Percentiles rank a stretch among this genome's conserved stretches.
These are phyloP conservation scores for Agaricus blazei DNA, from an alignment of 768 basidiomycete species.

Conservation along the genomic window DNA sequence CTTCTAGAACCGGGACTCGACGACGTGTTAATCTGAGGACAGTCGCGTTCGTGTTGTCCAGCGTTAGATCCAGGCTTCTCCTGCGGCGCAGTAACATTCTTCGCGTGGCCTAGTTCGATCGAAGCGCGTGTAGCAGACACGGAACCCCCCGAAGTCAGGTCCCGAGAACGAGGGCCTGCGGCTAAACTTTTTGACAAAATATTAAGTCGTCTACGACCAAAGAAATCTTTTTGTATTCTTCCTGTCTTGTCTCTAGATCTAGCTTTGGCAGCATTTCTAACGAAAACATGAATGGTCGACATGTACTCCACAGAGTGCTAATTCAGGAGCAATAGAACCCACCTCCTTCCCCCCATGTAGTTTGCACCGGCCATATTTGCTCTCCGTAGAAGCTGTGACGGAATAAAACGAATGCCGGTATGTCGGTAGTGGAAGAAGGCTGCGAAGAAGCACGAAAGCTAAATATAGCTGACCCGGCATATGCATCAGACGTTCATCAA, in stretches of 20 bases:
- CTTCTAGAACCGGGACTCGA: constrained; percentile 1
- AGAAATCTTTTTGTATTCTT: constrained; percentile 54
- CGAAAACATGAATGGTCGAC: neutral
- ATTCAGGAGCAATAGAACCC: neutral
- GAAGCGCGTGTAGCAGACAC: neutral
- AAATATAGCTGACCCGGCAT: neutral
- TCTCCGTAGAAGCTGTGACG: no score
- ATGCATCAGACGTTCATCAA: no score
- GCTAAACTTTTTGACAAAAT: constrained; percentile 40
- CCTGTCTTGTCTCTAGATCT: constrained; percentile 51
- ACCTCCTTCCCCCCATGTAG: constrained; percentile 76
- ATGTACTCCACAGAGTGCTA: neutral
- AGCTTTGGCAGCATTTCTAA: constrained; percentile 54
- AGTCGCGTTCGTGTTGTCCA: neutral
- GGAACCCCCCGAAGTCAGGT: constrained; percentile 6
- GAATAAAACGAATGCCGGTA: no score
- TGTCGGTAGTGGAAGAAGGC: no score
- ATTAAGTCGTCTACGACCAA: constrained; percentile 55
- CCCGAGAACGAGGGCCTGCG: constrained; percentile 8
- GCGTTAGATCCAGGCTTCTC: constrained; percentile 7
- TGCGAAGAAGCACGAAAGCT: neutral
- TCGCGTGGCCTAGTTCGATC: constrained; percentile 28
- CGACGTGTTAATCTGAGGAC: neutral
- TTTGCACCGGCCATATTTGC: constrained; percentile 58
- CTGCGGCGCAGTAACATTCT: neutral